phyloP scores from a whole-genome alignment of 345 rosid species.

The Eucalyptus marginata region DNA sequence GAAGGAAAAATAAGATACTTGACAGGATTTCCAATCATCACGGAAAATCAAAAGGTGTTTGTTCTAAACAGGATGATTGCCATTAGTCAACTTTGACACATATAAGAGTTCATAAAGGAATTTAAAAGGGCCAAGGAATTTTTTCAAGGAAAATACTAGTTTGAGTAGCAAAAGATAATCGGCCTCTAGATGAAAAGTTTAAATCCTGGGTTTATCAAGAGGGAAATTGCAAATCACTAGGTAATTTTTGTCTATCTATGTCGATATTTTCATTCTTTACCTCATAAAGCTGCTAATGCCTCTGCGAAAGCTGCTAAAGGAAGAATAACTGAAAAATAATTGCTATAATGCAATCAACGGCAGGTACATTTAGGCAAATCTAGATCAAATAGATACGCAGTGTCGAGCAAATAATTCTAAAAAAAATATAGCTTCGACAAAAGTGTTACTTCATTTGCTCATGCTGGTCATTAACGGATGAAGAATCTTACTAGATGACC shows the following conservation, averaged over 20 bases:
- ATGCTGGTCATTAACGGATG: neutral
- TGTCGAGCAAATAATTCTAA: rapidly evolving
- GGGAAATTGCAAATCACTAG: neutral
- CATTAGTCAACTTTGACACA: neutral
- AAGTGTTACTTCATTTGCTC: neutral
- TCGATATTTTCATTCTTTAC: neutral
- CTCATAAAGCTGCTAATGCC: neutral
- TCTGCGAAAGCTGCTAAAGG: neutral
- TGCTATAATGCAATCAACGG: neutral
- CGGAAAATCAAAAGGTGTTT: neutral
- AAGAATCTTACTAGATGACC: neutral
- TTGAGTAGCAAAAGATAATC: neutral
- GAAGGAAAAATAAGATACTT: neutral
- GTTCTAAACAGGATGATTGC: neutral
- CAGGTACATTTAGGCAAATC: neutral
- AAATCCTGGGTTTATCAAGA: neutral
- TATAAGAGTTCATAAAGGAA: neutral
- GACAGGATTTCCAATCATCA: neutral
- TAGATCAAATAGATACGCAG: neutral
- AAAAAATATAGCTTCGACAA: neutral
- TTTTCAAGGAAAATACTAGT: too few relatives aligned
- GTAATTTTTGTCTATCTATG: neutral
- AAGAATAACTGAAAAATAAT: neutral
- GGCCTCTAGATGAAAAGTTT: neutral
- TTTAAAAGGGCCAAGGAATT: neutral